These are phyloP conservation scores for Porphyrellus cyaneotinctus DNA, from an alignment of 768 basidiomycete species.

Conservation along the genomic window DNA sequence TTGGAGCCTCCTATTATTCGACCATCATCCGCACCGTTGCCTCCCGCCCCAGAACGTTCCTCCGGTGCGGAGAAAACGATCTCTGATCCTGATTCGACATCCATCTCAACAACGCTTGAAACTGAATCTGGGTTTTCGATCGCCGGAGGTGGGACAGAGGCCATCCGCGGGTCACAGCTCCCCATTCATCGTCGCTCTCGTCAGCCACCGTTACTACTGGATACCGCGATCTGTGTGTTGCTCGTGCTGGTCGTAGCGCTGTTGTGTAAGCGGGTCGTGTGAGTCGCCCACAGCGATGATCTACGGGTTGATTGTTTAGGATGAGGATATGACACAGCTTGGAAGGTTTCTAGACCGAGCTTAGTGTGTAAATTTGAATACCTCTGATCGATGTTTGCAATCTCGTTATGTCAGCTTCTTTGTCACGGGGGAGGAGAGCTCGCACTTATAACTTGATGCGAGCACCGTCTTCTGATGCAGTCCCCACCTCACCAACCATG, in stretches of 20 bases:
- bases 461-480: background rate
- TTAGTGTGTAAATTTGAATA: conserved; percentile 15
- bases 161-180: conserved; percentile 18
- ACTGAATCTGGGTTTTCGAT: conserved; percentile 10
- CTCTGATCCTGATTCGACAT: conserved; percentile 15
- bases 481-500: conserved; percentile 16
- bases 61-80: conserved; percentile 8
- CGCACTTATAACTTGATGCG: conserved; percentile 17
- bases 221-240: conserved; percentile 70
- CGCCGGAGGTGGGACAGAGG: conserved; percentile 7
- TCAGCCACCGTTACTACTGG: conserved; percentile 60
- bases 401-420: conserved; percentile 28
- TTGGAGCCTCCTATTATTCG: conserved; percentile 15
- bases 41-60: conserved; percentile 20
- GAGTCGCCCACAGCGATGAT: conserved; percentile 23
- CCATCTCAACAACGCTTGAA: conserved; percentile 15
- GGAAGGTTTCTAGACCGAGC: conserved; percentile 21
- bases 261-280: conserved; percentile 56
- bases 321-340: conserved; percentile 16
- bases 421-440: conserved; percentile 14
- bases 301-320: conserved; percentile 12
- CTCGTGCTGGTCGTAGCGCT: conserved; percentile 66
- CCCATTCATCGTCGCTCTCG: conserved; percentile 18
- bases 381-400: conserved; percentile 17
- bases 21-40: conserved; percentile 11